Conservation (phyloP, 2,329 filamentous ascomycete species). For the Alternaria sp. region DNA sequence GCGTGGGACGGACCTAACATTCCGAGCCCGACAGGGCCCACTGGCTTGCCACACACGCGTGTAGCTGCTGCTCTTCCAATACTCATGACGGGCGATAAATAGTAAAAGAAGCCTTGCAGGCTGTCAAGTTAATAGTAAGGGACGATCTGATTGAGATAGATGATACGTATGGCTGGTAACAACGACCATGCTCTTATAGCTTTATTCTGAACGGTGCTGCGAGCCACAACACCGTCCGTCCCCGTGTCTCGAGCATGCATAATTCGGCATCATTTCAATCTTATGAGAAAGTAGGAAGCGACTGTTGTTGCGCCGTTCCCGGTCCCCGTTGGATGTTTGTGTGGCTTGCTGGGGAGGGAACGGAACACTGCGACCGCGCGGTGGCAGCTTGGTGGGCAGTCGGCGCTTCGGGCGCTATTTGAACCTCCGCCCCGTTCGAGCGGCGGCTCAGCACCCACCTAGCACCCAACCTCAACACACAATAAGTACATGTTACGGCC, state of each 20-base stretch:
- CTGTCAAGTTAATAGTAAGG: not conserved
- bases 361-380: not conserved
- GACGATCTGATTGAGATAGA: not conserved
- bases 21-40: slow-evolving; percentile 5
- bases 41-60: not conserved
- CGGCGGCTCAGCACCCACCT: not conserved
- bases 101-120: not conserved
- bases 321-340: not conserved
- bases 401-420: not conserved
- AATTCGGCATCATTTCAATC: not conserved
- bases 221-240: not conserved
- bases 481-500: not conserved
- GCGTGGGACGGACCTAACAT: slow-evolving; percentile 1
- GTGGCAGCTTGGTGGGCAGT: not conserved
- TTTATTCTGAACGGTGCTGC: not conserved
- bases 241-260: not conserved
- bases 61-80: not conserved
- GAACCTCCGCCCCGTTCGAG: not conserved
- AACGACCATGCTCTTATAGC: not conserved
- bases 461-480: not conserved
- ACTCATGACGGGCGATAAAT: not conserved
- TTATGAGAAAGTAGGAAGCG: not conserved
- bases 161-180: not conserved
- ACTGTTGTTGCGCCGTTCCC: not conserved
- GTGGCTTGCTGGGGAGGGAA: not conserved